Conservation (phyloP, 23 red algal genomes). For the Gracilaria caudata region DNA sequence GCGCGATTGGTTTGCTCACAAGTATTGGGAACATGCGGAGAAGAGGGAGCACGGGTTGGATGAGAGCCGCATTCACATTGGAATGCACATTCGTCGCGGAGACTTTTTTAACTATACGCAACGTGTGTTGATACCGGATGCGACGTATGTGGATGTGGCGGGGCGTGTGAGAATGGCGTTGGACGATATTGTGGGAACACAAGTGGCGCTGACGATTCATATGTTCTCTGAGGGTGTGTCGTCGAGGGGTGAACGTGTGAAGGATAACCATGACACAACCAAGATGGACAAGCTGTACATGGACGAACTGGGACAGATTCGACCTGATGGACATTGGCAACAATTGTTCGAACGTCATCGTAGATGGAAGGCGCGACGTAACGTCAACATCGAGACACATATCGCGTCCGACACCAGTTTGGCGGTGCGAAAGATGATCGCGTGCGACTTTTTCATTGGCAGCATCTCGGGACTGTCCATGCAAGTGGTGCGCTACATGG, state of each 20-base stretch:
- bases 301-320: slow-evolving; percentile 32
- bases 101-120: slow-evolving; percentile 51
- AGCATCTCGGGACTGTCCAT: slow-evolving; percentile 26
- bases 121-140: slow-evolving; percentile 39
- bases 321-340: slow-evolving; percentile 14
- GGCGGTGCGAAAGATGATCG: slow-evolving; percentile 32
- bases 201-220: slow-evolving; percentile 26
- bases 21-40: slow-evolving; percentile 2
- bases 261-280: slow-evolving; percentile 31
- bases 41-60: background rate
- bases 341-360: background rate
- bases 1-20: slow-evolving; percentile 47
- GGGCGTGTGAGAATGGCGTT: slow-evolving; percentile 28
- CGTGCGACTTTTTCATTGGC: slow-evolving; percentile 45
- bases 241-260: slow-evolving; percentile 1
- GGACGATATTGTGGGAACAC: slow-evolving; percentile 6
- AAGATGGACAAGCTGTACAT: slow-evolving; percentile 25
- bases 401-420: slow-evolving; percentile 31
- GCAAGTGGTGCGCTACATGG: slow-evolving; percentile 29
- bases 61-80: slow-evolving; percentile 15
- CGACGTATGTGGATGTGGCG: slow-evolving; percentile 30
- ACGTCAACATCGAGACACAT: slow-evolving; percentile 30
- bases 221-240: slow-evolving; percentile 56
- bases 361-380: background rate
- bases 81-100: slow-evolving; percentile 48